Evolutionary conservation across 306 rosid species (phyloP), one percentile per base, ranked within the genome.

Genomic region (Cucumis cinereus): DNA sequence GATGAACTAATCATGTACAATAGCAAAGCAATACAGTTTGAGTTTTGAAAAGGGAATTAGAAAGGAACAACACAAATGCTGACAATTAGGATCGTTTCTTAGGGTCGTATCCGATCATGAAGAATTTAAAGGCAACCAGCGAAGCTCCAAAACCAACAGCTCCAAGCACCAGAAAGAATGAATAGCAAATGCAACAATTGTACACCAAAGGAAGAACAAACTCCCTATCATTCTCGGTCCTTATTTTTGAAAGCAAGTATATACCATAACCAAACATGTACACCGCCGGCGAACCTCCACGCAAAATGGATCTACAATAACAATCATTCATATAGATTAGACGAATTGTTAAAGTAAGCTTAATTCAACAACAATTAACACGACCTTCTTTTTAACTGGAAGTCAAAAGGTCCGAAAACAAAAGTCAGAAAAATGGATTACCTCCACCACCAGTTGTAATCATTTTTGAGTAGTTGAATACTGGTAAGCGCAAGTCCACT

Each of bases 261-360:
- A 82, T 10, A 7, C 85, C 85, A 59, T 82, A 79, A 3, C 8
- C 49, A n/a, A 82, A 79, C 78, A 82, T 60, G 78, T 57, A 75
- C 16, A 82, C 26, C 19, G 85, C 78, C 0, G 70, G 38, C 28
- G 83, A 75, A 12, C 85, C 85, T 59, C 85, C 85, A 13, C 83
- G 78, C 1, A 75, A 41, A 17, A 76, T 53, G 8, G 85, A 79
- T 41, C 85, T 82, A 70, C 77, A 52, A 49, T 15, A 14, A 47
- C 5, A 0, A 75, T 5, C 8, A 43, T 6, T n/a, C 2, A 30
- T 43, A 30, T 30, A 30, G 4, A 3, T 30, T 30, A 30, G 35
- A 43, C 10, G 15, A 43, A 43, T 8, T 9, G 3, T 40, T 2
- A 40, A 8, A 40, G 1, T 40, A 2, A 8, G 2, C 1, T 40